Percentiles rank a stretch among this genome's conserved stretches.
These are phyloP conservation scores for Apophysomyces variabilis DNA, from an alignment of 371 early-diverging fungal genomes.

Conservation along the genomic window DNA sequence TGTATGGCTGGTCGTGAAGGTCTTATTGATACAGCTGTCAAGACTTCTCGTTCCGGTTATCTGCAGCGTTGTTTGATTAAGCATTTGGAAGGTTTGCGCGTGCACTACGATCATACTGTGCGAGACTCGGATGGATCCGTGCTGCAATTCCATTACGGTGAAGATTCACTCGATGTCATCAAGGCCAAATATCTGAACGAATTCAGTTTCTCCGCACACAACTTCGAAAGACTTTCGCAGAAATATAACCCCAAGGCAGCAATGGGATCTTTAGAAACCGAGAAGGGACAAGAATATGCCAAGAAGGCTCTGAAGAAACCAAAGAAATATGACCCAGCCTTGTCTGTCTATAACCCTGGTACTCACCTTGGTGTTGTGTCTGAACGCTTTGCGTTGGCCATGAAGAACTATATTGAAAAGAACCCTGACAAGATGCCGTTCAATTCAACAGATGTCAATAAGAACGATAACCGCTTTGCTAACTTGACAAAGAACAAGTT, in stretches of 20 bases:
- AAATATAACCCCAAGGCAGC: constrained; percentile 83
- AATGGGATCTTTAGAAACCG: constrained; percentile 74
- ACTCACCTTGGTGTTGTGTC: constrained; percentile 90
- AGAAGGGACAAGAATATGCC: constrained; percentile 77
- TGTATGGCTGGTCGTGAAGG: constrained; percentile 99
- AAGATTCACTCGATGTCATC: constrained; percentile 98
- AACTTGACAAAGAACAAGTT: constrained; percentile 72
- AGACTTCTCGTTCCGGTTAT: constrained; percentile 99
- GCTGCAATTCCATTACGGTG: constrained; percentile 99
- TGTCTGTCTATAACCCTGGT: constrained; percentile 83
- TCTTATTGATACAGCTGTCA: constrained; percentile 99
- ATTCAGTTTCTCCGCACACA: constrained; percentile 94
- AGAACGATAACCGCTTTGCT: constrained; percentile 61
- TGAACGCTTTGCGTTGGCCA: constrained; percentile 77
- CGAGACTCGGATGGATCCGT: constrained; percentile 95
- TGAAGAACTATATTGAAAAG: constrained; percentile 72
- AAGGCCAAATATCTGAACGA: constrained; percentile 91
- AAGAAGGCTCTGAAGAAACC: constrained; percentile 82
- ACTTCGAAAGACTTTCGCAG: constrained; percentile 80
- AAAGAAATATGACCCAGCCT: constrained; percentile 78
- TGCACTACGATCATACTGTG: constrained; percentile 98
- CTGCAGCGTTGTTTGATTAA: constrained; percentile 99
- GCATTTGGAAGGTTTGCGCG: constrained; percentile 97
- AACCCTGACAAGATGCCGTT: constrained; percentile 69
- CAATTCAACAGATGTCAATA: constrained; percentile 48